Evolutionary conservation across 75 land plant species (phyloP).

Genomic region (Cunninghamia lanceolata): DNA sequence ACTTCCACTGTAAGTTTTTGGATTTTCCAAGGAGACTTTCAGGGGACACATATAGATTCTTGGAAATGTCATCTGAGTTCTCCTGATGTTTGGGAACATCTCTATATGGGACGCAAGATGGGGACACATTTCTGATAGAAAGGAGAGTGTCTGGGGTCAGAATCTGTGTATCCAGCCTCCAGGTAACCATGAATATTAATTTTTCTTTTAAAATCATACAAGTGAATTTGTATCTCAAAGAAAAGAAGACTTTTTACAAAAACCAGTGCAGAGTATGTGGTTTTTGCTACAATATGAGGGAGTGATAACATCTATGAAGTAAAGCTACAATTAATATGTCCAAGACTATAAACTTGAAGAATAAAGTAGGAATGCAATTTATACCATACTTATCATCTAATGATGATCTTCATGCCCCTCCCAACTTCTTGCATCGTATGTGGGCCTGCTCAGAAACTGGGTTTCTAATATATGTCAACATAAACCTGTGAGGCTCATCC

Average conservation of each 20-base stretch:
- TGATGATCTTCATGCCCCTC: background rate
- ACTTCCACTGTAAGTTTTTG: no score
- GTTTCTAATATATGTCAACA: background rate
- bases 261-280: background rate
- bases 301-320: background rate
- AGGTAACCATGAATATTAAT: no score
- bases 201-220: no score
- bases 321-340: background rate
- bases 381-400: background rate
- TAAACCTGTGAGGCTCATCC: background rate
- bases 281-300: background rate
- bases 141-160: background rate
- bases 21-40: no score
- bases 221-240: no score
- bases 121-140: background rate
- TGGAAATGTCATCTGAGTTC: background rate
- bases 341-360: background rate
- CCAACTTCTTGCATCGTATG: background rate
- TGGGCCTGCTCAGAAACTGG: background rate
- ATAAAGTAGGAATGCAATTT: background rate
- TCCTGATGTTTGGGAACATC: background rate
- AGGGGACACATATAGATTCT: no score
- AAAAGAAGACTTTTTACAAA: background rate
- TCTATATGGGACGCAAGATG: background rate
- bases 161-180: background rate